phyloP scores from a whole-genome alignment of 2,329 filamentous ascomycete species.

The Thelonectria discophora region DNA sequence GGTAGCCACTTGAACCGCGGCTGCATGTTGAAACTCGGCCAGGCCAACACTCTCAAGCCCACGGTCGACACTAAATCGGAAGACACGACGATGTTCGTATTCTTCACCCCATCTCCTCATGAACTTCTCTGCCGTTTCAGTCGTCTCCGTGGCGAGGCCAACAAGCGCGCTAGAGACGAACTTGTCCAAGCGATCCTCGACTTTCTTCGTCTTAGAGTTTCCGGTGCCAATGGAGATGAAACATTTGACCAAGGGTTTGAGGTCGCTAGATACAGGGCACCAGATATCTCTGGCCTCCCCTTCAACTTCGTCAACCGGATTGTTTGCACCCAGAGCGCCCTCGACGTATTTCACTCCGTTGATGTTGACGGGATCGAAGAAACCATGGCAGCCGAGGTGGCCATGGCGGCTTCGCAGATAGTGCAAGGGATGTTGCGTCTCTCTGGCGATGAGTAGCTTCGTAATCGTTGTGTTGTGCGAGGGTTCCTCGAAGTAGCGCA shows the following conservation, averaged over 20 bases:
- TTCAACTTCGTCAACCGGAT: conserved; percentile 4
- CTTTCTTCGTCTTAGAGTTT: not conserved
- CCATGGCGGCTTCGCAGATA: conserved; percentile 2
- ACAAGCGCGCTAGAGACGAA: not conserved
- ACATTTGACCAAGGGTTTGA: conserved; percentile 5
- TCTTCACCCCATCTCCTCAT: not conserved
- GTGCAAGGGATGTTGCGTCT: not conserved
- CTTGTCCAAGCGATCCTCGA: not conserved
- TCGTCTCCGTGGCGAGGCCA: not conserved
- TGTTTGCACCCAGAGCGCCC: conserved; percentile 6
- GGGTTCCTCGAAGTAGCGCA: not conserved
- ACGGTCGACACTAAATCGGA: conserved; percentile 5
- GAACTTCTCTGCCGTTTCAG: not conserved
- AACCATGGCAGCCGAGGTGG: not conserved
- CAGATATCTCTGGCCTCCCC: conserved; percentile 4
- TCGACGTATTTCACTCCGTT: conserved; percentile 1
- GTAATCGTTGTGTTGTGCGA: not conserved
- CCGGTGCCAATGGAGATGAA: conserved; percentile 6
- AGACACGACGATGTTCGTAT: not conserved
- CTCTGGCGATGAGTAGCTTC: not conserved
- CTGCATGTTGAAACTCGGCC: not conserved
- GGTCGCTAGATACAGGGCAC: not conserved
- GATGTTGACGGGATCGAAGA: conserved; percentile 7
- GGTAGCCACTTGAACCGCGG: not conserved
- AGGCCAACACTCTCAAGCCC: not conserved